Base-by-base conservation (phyloP, 176 grass and related monocot genomes). In the Oryza nivara region DNA sequence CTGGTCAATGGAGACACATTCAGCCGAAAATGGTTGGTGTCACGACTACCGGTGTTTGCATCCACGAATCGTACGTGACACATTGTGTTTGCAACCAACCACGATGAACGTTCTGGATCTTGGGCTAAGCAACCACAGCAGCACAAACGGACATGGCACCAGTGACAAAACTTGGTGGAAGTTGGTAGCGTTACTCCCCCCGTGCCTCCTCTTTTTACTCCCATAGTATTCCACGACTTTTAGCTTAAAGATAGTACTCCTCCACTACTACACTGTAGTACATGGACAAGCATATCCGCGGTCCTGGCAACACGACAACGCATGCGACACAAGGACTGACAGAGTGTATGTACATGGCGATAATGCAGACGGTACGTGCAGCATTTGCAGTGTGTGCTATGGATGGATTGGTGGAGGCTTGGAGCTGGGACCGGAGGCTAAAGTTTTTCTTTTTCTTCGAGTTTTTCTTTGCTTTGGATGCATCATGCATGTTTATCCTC, bases 161-260 rank as follows among this genome's bases (percentile, higher is more conserved):
- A 46, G 35, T 19, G 47, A 61, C 78, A 76, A 54, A 35, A 48
- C 72, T 25, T 76, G 65, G 86, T 76, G 85, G 72, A 69, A 73
- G 80, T 77, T 77, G 79, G 79, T 77, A 49, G 17, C 25, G 14
- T 56, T 25, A 40, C 40, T 9, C 9, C 25, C 65, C 5, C 19
- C 84, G 58, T 73, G 65, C 41, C 25, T 26, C 52, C 16, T 66
- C 5, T 67, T 68, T 64, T 68, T 64, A 30, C 41, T 17, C 58
- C 38, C 54, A 72, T 46, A 5, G 9, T n/a, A 47, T 64, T 65
- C 58, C 70, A 17, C 15, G 45, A 14, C 78, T 23, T 68, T 54
- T 38, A 16, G 69, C 80, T 20, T 11, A 28, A 9, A 74, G 25
- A 14, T 15, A 32, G 70, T 52, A 75, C 35, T 26, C 26, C 26